Base-by-base conservation (phyloP, 345 rosid species). In the Murraya paniculata region DNA sequence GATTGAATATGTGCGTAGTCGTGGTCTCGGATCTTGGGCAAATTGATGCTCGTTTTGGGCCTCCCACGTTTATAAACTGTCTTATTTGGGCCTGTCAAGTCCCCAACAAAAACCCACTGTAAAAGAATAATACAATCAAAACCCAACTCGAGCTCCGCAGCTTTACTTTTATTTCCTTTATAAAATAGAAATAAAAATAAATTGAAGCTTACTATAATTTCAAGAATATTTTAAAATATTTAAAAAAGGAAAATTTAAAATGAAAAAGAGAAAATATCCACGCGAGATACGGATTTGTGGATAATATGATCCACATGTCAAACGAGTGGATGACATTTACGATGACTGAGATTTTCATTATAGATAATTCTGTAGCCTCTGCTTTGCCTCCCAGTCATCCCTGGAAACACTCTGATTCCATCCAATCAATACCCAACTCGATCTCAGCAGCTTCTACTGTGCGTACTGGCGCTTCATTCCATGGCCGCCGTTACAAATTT, bases 401-500 rank as follows among this genome's bases (percentile, higher is more conserved):
- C 59, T 9, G 6, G 33, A 45, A 19, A 8, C 68, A 28, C 39
- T 25, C 2, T 22, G 5, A 22, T 30, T 25, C 5, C 22, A 9
- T 27, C 10, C 68, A 39, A 28, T 45, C 57, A 61, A 28, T 9
- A 7, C 21, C 28, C 9, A 59, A 38, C 9, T 61, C 50, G 50
- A 45, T 45, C 50, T 45, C 58, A 6, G 11, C 21, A 53, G 24
- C 21, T 76, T 81, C 64, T 4, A 45, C 4, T 45, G 1, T 4
- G 18, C 3, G 50, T 45, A 45, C 1, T 45, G 50, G 50, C 18
- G 24, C 25, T 73, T 81, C 67, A 14, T 73, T 24, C 91, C 64
- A 89, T 86, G 91, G 94, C 97, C 82, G 48, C 86, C 25, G 62
- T 88, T 70, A 70, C 93, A 14, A 86, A 83, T 82, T 85, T 86